A percentile compares a stretch with the other conserved stretches of the same genome.
Evolutionary conservation across 768 basidiomycete genomes (phyloP).

Genomic region (Paxillus rubicundulus): DNA sequence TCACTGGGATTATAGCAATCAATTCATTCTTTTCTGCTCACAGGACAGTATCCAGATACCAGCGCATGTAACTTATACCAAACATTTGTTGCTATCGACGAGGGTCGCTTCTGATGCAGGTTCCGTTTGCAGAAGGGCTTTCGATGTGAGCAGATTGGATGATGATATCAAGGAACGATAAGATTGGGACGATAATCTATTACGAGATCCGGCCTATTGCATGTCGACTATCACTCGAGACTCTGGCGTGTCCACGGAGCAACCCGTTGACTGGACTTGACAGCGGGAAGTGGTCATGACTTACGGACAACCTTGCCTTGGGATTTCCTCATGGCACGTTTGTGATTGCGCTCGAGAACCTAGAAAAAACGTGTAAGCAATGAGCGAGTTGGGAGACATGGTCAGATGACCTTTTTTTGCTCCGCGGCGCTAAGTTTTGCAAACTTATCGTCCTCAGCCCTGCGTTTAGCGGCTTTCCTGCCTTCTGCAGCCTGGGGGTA

Average conservation of each 20-base stretch:
- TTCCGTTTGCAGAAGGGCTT: no score
- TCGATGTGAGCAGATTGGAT: not conserved
- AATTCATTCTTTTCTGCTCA: no score
- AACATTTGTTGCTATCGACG: no score
- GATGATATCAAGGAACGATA: not conserved
- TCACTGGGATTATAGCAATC: no score
- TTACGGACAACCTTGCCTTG: conserved; percentile 57
- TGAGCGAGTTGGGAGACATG: not conserved
- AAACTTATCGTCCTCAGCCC: conserved; percentile 69
- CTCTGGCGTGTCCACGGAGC: no score
- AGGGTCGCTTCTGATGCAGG: no score
- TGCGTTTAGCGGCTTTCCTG: conserved; percentile 69
- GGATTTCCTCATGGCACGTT: conserved; percentile 64
- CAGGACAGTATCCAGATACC: not conserved
- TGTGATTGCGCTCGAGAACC: conserved; percentile 75
- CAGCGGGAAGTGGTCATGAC: conserved; percentile 8
- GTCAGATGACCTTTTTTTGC: conserved; percentile 67
- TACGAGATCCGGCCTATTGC: no score
- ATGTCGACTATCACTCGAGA: no score
- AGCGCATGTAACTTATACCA: not conserved
- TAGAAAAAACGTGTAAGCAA: conserved; percentile 23
- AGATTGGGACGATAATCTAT: no score
- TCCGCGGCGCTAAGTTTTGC: conserved; percentile 73
- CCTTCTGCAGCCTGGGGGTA: conserved; percentile 52
- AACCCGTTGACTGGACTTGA: no score